Evolutionary conservation across 805 yeast species (phyloP), one percentile per base, ranked within the genome.

Genomic region (Wickerhamomyces ciferrii): DNA sequence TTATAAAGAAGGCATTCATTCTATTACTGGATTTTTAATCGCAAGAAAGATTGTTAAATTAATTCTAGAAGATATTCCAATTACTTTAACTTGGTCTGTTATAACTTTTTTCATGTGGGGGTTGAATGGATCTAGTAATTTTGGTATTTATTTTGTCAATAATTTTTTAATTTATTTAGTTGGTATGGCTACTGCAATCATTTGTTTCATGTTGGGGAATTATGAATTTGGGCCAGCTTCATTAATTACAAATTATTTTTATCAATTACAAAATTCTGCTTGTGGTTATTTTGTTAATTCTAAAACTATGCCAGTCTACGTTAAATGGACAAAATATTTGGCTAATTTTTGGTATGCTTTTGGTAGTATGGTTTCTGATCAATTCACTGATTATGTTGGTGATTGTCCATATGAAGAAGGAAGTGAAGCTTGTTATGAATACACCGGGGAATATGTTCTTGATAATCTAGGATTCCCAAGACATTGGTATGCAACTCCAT

Each of bases 31-130:
- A 0, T 88, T 83, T 57, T 55, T 88, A 2, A 41, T 84, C 0
- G 77, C 92, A 0, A 71, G 96, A 56, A 70, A 91, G 53, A 50
- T 87, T 3, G 79, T 87, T 1, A 83, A 86, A 53, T 62, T 87
- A 13, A 47, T 84, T 14, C 66, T 83, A 1, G 96, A 89, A 60
- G 96, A 89, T 61, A 50, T 87, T 4, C 69, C 81, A 20, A 72
- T 85, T 41, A 76, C 89, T 0, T 54, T 86, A 2, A 56, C 79
- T 1, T 87, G 73, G 58, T 72, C 89, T 0, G 58, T 73, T 0
- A 77, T 84, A 27, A 75, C 87, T 0, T 89, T 84, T 60, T 88
- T 84, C 66, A 83, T 88, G 92, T 77, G 78, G 66, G 96, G 95
- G 0, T 68, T 87, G 37, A 63, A 85, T 39, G 71, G 68, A 32